Evolutionary conservation across 2,329 filamentous ascomycete species (phyloP).

Genomic region (Ophiocordyceps camponoti-rufipedis): DNA sequence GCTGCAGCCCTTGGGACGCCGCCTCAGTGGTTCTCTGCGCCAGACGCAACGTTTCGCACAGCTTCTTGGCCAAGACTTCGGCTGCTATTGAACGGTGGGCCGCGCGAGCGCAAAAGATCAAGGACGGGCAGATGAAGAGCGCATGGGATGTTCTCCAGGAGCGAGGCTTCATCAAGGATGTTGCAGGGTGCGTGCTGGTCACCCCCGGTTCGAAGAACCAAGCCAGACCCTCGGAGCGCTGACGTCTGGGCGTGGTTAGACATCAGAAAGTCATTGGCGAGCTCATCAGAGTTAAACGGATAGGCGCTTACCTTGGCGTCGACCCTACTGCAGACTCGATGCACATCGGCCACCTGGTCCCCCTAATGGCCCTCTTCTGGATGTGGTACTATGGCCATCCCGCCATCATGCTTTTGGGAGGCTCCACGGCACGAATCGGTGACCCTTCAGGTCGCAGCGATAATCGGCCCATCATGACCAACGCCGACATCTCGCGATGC

Average conservation of each 20-base stretch:
- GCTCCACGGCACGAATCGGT: slow-evolving; percentile 60
- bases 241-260: slow-evolving; percentile 9
- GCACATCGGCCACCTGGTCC: slow-evolving; percentile 64
- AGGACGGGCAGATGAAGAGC: slow-evolving; percentile 28
- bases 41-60: slow-evolving; percentile 19
- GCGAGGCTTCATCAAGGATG: slow-evolving; percentile 55
- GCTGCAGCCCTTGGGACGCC: not conserved
- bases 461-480: slow-evolving; percentile 35
- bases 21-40: slow-evolving; percentile 6
- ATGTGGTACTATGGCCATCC: slow-evolving; percentile 60
- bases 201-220: not conserved
- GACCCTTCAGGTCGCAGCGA: slow-evolving; percentile 57
- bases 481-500: slow-evolving; percentile 39
- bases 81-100: slow-evolving; percentile 28
- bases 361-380: slow-evolving; percentile 73
- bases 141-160: slow-evolving; percentile 50
- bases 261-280: slow-evolving; percentile 36
- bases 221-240: not conserved
- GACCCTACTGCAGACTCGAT: slow-evolving; percentile 67
- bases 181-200: slow-evolving; percentile 42
- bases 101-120: slow-evolving; percentile 25
- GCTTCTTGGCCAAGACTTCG: slow-evolving; percentile 23
- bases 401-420: slow-evolving; percentile 49
- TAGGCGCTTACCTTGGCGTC: slow-evolving; percentile 64
- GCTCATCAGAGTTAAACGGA: slow-evolving; percentile 44